A percentile compares a stretch with the other conserved stretches of the same genome.
These are phyloP conservation scores for Talaromyces proteolyticus DNA, from an alignment of 495 filamentous ascomycete species.

Conservation along the genomic window DNA sequence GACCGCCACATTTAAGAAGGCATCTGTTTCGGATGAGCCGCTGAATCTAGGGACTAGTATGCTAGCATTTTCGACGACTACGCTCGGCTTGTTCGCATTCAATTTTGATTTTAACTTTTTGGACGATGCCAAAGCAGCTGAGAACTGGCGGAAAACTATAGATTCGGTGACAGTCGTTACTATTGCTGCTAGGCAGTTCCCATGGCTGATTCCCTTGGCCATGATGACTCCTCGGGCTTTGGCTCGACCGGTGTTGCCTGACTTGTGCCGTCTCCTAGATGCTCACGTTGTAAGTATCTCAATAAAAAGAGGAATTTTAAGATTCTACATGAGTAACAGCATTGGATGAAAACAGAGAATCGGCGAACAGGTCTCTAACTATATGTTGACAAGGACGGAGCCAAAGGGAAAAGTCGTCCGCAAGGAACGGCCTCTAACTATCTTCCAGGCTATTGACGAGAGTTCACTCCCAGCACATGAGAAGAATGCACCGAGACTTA, in stretches of 20 bases:
- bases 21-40: constrained; percentile 10
- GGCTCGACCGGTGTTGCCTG: constrained; percentile 8
- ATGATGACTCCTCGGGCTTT: constrained; percentile 9
- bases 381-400: neutral
- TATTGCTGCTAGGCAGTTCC: constrained; percentile 14
- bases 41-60: constrained; percentile 30
- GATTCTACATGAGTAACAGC: neutral
- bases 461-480: constrained; percentile 12
- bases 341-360: constrained; percentile 3
- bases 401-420: neutral
- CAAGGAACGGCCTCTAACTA: constrained; percentile 2
- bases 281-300: constrained; percentile 5
- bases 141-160: constrained; percentile 3
- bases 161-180: constrained; percentile 1
- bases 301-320: neutral
- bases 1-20: neutral
- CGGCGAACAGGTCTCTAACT: neutral
- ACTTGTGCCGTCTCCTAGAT: constrained; percentile 6
- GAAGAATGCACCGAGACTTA: constrained; percentile 16
- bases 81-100: constrained; percentile 31
- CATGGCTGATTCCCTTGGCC: constrained; percentile 11
- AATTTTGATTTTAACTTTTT: constrained; percentile 5
- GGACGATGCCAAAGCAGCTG: constrained; percentile 3
- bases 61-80: constrained; percentile 31
- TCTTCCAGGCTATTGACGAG: constrained; percentile 20